Percentiles rank a stretch among this genome's conserved stretches.
Conservation (phyloP, 1,139 yeast genomes). For the Arxiozyma heterogenica region DNA sequence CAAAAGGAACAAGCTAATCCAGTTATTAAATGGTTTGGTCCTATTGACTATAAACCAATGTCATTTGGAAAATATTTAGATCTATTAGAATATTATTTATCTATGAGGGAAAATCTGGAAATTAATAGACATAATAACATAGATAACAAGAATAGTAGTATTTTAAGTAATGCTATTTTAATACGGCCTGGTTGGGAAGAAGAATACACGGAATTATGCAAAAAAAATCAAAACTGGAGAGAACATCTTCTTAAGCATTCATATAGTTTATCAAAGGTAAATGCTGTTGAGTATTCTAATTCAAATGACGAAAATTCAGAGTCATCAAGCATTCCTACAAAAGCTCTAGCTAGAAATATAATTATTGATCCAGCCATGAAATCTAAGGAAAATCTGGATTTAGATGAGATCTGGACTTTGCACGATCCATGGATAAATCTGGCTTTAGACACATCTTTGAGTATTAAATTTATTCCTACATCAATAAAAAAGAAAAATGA, state of each 20-base stretch:
- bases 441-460: slow-evolving; percentile 30
- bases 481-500: slow-evolving; percentile 12
- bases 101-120: slow-evolving; percentile 21
- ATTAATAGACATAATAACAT: neutral
- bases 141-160: no score
- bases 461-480: slow-evolving; percentile 31
- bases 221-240: slow-evolving; percentile 1
- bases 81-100: slow-evolving; percentile 32
- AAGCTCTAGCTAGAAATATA: slow-evolving; percentile 12
- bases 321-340: neutral
- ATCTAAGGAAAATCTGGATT: slow-evolving; percentile 20
- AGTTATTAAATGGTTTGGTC: slow-evolving; percentile 46
- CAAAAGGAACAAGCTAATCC: slow-evolving; percentile 39
- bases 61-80: slow-evolving; percentile 39
- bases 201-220: neutral
- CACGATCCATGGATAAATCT: slow-evolving; percentile 31
- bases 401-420: slow-evolving; percentile 26
- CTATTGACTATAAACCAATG: slow-evolving; percentile 47
- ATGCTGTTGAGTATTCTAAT: neutral
- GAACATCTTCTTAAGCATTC: neutral
- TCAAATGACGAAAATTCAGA: neutral
- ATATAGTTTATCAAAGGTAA: neutral
- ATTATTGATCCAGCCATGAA: slow-evolving; percentile 14
- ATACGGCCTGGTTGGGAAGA: neutral
- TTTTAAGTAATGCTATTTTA: neutral